phyloP scores from a whole-genome alignment of 352 stramenopile species.

The Globisporangium echinulatum region DNA sequence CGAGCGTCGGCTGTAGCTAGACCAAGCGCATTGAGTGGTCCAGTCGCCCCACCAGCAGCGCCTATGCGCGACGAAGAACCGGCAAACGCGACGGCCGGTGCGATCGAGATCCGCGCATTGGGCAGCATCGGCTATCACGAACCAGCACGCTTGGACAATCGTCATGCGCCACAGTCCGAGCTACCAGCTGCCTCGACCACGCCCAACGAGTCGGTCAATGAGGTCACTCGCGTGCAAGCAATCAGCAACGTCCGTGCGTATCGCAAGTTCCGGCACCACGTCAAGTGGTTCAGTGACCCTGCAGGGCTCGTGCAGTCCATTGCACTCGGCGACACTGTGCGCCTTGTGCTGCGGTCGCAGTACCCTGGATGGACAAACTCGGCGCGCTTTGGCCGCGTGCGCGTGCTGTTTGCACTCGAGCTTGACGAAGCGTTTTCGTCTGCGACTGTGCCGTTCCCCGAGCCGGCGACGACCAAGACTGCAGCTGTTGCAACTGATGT shows the following conservation, averaged over 20 bases:
- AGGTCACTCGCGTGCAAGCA: conserved; percentile 24
- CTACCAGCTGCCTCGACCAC: too few species aligned
- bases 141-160: too few species aligned
- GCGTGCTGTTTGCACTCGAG: conserved; percentile 24
- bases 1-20: not conserved
- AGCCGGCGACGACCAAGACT: too few species aligned
- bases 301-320: conserved; percentile 30
- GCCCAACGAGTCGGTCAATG: not conserved
- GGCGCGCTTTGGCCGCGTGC: conserved; percentile 43
- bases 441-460: not conserved
- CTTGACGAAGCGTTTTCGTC: not conserved
- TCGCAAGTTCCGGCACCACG: conserved; percentile 44
- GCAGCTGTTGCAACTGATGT: not conserved
- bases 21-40: too few species aligned
- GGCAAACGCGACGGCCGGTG: too few species aligned
- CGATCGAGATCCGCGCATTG: too few species aligned
- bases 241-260: conserved; percentile 48
- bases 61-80: not conserved
- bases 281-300: conserved; percentile 35
- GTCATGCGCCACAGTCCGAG: too few species aligned
- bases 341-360: conserved; percentile 41
- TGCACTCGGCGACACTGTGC: conserved; percentile 32
- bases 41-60: not conserved
- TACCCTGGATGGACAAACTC: conserved; percentile 56
- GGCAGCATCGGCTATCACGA: too few species aligned